Evolutionary conservation across 1,139 yeast species (phyloP).

Genomic region (Suhomyces atakaporum): DNA sequence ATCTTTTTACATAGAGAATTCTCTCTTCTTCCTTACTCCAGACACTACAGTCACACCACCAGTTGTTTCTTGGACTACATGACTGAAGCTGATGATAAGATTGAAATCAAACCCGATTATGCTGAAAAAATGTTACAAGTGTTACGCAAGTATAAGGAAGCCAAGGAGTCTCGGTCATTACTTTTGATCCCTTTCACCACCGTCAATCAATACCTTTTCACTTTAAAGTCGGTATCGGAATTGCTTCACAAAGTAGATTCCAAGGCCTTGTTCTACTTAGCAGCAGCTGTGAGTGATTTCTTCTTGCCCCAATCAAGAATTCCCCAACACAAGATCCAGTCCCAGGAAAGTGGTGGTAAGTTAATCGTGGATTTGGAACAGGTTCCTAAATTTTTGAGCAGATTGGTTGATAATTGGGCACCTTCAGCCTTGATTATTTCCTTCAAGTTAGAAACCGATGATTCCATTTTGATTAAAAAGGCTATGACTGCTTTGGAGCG

Average conservation of each 20-base stretch:
- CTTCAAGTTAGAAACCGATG: conserved; percentile 92
- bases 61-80: conserved; percentile 85
- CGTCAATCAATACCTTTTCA: conserved; percentile 88
- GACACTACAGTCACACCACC: conserved; percentile 85
- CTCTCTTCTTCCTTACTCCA: conserved; percentile 84
- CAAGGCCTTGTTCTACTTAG: conserved; percentile 76
- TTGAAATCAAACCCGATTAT: conserved; percentile 62
- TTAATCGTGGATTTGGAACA: conserved; percentile 86
- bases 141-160: conserved; percentile 63
- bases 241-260: conserved; percentile 54
- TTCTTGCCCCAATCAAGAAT: conserved; percentile 82
- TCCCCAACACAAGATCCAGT: conserved; percentile 94
- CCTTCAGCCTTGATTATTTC: conserved; percentile 93
- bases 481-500: conserved; percentile 76
- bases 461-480: conserved; percentile 65
- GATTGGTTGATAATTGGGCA: conserved; percentile 93
- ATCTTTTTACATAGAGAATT: conserved; percentile 90
- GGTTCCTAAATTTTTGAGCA: conserved; percentile 87
- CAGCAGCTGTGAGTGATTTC: conserved; percentile 97
- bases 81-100: conserved; percentile 53
- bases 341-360: conserved; percentile 70
- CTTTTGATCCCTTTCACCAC: conserved; percentile 87
- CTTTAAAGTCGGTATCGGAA: conserved; percentile 69
- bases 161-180: conserved; percentile 59
- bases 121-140: conserved; percentile 65